Conservation (phyloP, 495 filamentous ascomycete genomes). For the Aspergillus homomorphus region DNA sequence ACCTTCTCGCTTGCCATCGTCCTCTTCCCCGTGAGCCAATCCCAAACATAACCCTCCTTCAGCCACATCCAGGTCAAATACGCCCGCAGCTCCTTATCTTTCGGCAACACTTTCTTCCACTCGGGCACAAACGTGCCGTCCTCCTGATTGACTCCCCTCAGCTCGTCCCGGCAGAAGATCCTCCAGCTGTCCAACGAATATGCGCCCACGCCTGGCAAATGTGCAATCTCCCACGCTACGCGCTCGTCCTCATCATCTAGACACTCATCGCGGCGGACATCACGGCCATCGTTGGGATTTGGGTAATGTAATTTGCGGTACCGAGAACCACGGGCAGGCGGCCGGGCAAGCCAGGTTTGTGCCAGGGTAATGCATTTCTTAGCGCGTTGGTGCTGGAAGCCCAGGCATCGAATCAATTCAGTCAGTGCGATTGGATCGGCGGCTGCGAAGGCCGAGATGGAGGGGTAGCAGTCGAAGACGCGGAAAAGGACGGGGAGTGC, state of each 20-base stretch:
- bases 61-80: slow-evolving; percentile 91
- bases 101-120: slow-evolving; percentile 82
- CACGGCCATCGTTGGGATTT: slow-evolving; percentile 46
- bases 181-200: slow-evolving; percentile 93
- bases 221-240: slow-evolving; percentile 78
- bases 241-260: slow-evolving; percentile 40
- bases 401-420: slow-evolving; percentile 65
- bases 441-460: slow-evolving; percentile 57
- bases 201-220: slow-evolving; percentile 75
- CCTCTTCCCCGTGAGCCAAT: slow-evolving; percentile 65
- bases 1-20: slow-evolving; percentile 52
- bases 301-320: slow-evolving; percentile 73
- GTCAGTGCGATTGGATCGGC: slow-evolving; percentile 58
- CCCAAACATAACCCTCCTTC: slow-evolving; percentile 79
- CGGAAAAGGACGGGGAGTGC: slow-evolving; percentile 73
- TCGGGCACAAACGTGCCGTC: slow-evolving; percentile 51
- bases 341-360: slow-evolving; percentile 61
- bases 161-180: slow-evolving; percentile 83
- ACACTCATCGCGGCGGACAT: slow-evolving; percentile 52
- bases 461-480: slow-evolving; percentile 67
- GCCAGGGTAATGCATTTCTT: slow-evolving; percentile 64
- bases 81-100: slow-evolving; percentile 85
- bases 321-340: slow-evolving; percentile 56
- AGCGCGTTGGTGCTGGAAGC: slow-evolving; percentile 65
- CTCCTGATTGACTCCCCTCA: slow-evolving; percentile 60